Evolutionary conservation across 2,329 filamentous ascomycete species (phyloP).

Genomic region (Arthroderma sp.): DNA sequence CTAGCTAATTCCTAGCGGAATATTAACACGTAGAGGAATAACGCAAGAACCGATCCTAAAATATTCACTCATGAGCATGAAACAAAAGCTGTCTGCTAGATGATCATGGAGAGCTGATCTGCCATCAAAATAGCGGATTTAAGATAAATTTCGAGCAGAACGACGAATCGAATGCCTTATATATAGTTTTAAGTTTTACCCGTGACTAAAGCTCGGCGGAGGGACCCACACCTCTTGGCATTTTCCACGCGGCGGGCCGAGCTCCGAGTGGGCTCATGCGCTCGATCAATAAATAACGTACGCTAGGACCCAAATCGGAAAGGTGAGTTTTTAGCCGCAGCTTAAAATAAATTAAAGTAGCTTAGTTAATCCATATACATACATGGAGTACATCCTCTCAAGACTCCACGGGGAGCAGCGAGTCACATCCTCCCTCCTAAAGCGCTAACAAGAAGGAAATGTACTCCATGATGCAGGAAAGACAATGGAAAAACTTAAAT

Average conservation of each 20-base stretch:
- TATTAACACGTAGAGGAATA: background rate
- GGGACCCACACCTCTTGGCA: background rate
- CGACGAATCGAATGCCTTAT: background rate
- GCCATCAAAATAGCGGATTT: background rate
- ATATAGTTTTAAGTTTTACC: background rate
- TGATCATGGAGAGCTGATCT: background rate
- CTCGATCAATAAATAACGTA: background rate
- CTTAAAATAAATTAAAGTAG: slow-evolving; percentile 1
- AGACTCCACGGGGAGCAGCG: background rate
- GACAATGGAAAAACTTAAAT: background rate
- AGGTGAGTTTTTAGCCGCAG: background rate
- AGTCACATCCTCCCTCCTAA: background rate
- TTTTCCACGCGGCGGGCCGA: slow-evolving; percentile 3
- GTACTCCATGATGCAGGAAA: background rate
- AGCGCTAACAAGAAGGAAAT: background rate
- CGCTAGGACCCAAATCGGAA: background rate
- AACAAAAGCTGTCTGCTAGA: background rate
- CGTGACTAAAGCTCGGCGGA: background rate
- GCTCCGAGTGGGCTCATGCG: background rate
- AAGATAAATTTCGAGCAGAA: background rate
- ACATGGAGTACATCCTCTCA: too few species aligned
- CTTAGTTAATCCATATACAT: background rate
- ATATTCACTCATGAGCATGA: background rate
- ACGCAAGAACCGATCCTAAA: background rate
- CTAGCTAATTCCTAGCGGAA: background rate